phyloP scores from a whole-genome alignment of 768 basidiomycete genomes.

The Rhizopogon vesiculosus region DNA sequence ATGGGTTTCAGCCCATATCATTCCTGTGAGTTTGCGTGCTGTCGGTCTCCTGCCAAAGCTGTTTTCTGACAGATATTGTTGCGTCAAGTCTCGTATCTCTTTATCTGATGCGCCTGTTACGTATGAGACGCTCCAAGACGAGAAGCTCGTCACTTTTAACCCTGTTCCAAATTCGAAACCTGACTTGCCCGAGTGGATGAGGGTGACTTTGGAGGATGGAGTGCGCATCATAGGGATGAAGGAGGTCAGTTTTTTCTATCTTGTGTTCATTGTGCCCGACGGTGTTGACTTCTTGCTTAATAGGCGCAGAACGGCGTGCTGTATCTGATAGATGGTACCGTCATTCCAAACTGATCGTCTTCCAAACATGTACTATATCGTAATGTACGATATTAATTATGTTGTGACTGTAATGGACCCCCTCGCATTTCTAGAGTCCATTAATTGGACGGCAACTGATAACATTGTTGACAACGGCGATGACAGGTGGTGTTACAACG shows the following conservation, averaged over 20 bases:
- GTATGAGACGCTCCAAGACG: conserved; percentile 56
- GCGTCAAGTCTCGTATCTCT: conserved; percentile 37
- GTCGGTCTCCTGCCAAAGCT: not conserved
- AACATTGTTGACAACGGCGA: not conserved
- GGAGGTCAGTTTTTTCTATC: conserved; percentile 40
- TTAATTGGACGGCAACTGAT: not conserved
- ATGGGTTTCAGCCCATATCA: conserved; percentile 82
- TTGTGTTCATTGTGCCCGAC: not conserved
- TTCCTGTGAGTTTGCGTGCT: conserved; percentile 54
- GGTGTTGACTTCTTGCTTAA: not conserved
- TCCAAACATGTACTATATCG: not conserved
- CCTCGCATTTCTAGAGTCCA: not conserved
- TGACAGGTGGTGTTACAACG: conserved; percentile 16
- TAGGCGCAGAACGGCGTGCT: conserved; percentile 42
- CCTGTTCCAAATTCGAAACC: conserved; percentile 29
- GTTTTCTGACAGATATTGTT: not conserved
- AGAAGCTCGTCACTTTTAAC: conserved; percentile 53
- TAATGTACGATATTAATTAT: not conserved
- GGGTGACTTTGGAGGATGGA: conserved; percentile 51
- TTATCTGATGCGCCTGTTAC: conserved; percentile 33
- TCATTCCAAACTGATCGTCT: conserved; percentile 12
- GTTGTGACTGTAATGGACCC: not conserved
- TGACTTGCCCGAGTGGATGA: conserved; percentile 49
- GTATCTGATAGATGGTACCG: conserved; percentile 38
- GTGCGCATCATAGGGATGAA: conserved; percentile 54